Percentiles rank a stretch among this genome's conserved stretches.
Evolutionary conservation across 495 filamentous ascomycete genomes (phyloP).

Genomic region (Hypoxylon intermedium): DNA sequence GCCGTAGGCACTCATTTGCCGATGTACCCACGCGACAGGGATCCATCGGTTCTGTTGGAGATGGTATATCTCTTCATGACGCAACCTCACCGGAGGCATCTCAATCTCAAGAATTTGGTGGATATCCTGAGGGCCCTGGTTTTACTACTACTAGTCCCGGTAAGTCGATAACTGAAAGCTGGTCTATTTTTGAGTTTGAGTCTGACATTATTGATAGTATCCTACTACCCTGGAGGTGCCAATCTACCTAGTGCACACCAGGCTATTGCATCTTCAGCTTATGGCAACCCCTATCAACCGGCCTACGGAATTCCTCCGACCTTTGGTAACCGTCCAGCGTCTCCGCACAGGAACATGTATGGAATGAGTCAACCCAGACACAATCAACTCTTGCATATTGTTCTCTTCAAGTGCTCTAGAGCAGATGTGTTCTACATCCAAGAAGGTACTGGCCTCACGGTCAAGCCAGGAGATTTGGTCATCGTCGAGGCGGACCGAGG

Average conservation of each 20-base stretch:
- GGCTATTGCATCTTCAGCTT: conserved; percentile 47
- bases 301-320: conserved; percentile 59
- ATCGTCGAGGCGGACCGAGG: conserved; percentile 98
- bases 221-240: conserved; percentile 55
- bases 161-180: conserved; percentile 33
- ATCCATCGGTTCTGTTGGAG: conserved; percentile 70
- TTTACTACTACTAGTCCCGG: conserved; percentile 46
- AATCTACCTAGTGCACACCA: conserved; percentile 45
- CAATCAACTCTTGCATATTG: conserved; percentile 86
- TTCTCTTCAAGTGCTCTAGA: conserved; percentile 93
- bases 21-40: conserved; percentile 73
- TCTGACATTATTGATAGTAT: conserved; percentile 50
- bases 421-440: conserved; percentile 97
- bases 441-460: conserved; percentile 89
- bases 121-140: conserved; percentile 43
- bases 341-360: conserved; percentile 67
- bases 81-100: conserved; percentile 47
- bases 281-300: conserved; percentile 48
- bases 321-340: conserved; percentile 62
- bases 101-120: conserved; percentile 48
- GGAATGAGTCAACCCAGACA: conserved; percentile 71
- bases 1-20: conserved; percentile 97
- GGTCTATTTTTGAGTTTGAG: neutral
- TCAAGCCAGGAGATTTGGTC: conserved; percentile 89
- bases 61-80: conserved; percentile 56